These are phyloP conservation scores for Arthrobotrys sinensis DNA, from an alignment of 2,329 filamentous ascomycete genomes.

Conservation along the genomic window DNA sequence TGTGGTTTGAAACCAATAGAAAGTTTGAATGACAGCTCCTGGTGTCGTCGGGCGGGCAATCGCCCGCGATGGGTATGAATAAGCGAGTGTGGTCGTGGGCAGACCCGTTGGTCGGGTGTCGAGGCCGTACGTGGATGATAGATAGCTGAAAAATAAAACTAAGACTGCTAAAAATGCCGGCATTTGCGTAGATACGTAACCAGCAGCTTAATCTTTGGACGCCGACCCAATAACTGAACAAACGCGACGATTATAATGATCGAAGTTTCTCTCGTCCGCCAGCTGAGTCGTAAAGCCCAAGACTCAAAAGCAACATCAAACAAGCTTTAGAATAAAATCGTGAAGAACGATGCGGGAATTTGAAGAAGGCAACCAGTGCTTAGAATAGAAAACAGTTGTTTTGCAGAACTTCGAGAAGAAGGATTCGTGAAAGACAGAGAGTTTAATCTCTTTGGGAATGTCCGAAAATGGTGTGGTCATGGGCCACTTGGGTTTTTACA, in stretches of 20 bases:
- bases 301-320: not conserved
- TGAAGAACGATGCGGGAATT: not conserved
- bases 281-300: not conserved
- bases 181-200: not conserved
- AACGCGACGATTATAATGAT: too few relatives aligned
- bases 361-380: constrained; percentile 17
- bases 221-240: too few relatives aligned
- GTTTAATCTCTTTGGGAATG: constrained; percentile 9
- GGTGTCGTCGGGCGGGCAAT: constrained; percentile 2
- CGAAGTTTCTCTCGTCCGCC: not conserved
- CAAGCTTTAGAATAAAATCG: not conserved
- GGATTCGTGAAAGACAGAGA: not conserved
- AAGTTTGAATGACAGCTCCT: constrained; percentile 19
- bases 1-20: constrained; percentile 53
- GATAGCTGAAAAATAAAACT: not conserved
- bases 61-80: not conserved
- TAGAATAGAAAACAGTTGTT: constrained; percentile 3
- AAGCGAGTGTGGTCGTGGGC: not conserved
- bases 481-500: not conserved
- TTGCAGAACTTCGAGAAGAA: constrained; percentile 12
- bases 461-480: not conserved
- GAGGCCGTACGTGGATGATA: not conserved
- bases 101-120: not conserved
- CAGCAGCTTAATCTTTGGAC: too few relatives aligned
- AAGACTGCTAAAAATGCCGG: not conserved